Percentiles rank a stretch among this genome's conserved stretches.
phyloP scores from a whole-genome alignment of 2,329 filamentous ascomycete species.

The Onygenales sp. region DNA sequence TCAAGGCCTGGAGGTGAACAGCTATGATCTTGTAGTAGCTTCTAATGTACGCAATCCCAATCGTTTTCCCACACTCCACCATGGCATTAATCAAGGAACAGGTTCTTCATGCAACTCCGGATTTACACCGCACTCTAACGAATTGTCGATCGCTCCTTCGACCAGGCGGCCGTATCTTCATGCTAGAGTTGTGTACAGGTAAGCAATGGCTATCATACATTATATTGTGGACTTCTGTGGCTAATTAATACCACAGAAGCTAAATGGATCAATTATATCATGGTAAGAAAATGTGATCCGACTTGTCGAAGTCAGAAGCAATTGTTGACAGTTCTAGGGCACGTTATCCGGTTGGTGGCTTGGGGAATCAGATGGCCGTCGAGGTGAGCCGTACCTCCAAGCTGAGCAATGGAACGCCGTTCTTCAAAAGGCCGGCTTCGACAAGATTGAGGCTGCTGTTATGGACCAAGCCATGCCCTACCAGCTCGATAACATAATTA shows the following conservation, averaged over 20 bases:
- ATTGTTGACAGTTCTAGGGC: background rate
- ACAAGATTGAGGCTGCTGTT: background rate
- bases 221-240: background rate
- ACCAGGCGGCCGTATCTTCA: background rate
- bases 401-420: constrained; percentile 3
- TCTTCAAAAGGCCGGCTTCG: constrained; percentile 4
- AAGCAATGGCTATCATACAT: background rate
- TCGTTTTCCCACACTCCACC: background rate
- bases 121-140: background rate
- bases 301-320: background rate
- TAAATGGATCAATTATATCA: background rate
- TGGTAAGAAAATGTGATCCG: background rate
- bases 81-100: too few species aligned
- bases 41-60: background rate
- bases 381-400: background rate
- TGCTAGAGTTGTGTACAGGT: background rate
- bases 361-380: constrained; percentile 1
- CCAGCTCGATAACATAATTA: background rate
- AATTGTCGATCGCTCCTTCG: constrained; percentile 1
- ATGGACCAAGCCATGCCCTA: background rate
- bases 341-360: constrained; percentile 8
- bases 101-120: constrained; percentile 2
- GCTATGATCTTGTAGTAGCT: constrained; percentile 6
- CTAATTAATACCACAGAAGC: background rate
- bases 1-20: constrained; percentile 3